Base-by-base conservation (phyloP, 2,329 filamentous ascomycete genomes). In the Pseudogymnoascus sp. region DNA sequence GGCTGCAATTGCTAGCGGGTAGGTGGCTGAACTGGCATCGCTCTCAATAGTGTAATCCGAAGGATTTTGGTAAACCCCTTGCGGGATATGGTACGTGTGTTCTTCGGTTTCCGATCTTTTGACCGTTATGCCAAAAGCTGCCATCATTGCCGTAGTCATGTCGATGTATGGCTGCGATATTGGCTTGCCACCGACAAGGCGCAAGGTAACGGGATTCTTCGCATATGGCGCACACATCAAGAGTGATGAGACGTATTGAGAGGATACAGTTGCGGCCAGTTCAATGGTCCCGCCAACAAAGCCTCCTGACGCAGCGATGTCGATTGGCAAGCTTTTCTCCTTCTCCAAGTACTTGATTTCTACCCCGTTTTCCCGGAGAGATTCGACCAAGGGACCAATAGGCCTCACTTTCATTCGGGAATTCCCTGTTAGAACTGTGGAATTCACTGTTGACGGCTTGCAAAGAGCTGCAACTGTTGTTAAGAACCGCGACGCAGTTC, bases 141-240 rank as follows among this genome's bases (percentile, higher is more conserved):
- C 83, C 95, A 99, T 99, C 93, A 99, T 99, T 14, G 92, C 84
- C 62, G 96, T 92, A 1, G 95, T 99, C 93, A 99, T 97, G 74
- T 99, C 92, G 71, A 99, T 97, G 75, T 99, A 99, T 1, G 88
- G 86, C 74, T 97, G 93, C 1, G 93, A 97, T 68, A 99, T 96
- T 47, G 95, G 93, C 75, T 96, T 97, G 63, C 93, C 95, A n/a
- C 95, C 95, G 11, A 97, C 88, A 40, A 99, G 82, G 42, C 87
- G 88, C 68, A 99, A 79, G 0, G 91, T 97, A 38, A 99, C 93
- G 0, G 93, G 90, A 66, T 92, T 87, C 77, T 96, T 97, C 53
- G 95, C 95, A 72, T 97, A 99, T 0, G 95, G 95, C 0, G 95
- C 95, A 64, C 92, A 96, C 91, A 99, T 96, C 61, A 99, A 81